Percentiles rank a stretch among this genome's conserved stretches.
These are phyloP conservation scores for Termitomyces eurrhizus DNA, from an alignment of 768 basidiomycete genomes.

Conservation along the genomic window DNA sequence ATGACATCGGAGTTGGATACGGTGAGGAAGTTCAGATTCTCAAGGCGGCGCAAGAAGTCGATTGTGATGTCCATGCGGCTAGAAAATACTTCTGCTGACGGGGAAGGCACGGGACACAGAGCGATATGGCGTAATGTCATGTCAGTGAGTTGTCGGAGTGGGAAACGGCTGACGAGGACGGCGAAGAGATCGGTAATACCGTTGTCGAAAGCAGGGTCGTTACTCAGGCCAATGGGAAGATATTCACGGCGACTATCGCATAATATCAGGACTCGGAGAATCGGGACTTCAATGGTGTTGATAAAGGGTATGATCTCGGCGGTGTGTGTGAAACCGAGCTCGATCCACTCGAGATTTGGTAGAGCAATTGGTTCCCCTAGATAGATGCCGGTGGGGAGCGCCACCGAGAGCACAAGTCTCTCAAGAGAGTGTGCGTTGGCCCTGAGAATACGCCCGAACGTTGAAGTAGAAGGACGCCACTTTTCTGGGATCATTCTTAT, in stretches of 20 bases:
- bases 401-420: neutral
- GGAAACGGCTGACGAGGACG: neutral
- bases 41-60: slow-evolving; percentile 8
- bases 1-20: slow-evolving; percentile 2
- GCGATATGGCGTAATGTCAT: neutral
- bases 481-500: neutral
- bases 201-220: neutral
- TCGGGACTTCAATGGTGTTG: neutral
- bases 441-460: slow-evolving; percentile 1
- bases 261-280: neutral
- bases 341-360: neutral
- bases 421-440: slow-evolving; percentile 9
- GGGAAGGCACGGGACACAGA: neutral
- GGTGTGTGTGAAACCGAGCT: neutral
- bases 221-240: neutral
- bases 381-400: neutral
- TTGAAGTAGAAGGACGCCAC: neutral
- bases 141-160: neutral
- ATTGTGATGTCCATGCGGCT: neutral
- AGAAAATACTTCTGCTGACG: neutral
- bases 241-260: neutral
- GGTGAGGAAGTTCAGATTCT: neutral
- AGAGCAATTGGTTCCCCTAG: neutral
- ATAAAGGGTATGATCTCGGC: neutral
- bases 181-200: neutral